phyloP scores from a whole-genome alignment of 768 basidiomycete genomes.

The Mycena crocata region DNA sequence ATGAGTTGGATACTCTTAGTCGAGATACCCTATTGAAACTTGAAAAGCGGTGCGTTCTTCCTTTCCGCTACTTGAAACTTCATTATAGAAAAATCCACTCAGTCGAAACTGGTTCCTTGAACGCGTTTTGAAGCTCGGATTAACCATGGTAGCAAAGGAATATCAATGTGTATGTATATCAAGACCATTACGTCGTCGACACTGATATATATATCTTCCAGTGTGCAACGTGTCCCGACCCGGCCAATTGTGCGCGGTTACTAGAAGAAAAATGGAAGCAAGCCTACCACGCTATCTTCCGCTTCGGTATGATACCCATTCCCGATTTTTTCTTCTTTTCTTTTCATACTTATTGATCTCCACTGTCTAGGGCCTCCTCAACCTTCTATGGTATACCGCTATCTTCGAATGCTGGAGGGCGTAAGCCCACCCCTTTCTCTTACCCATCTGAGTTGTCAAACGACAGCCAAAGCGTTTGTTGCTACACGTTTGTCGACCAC shows the following conservation, averaged over 20 bases:
- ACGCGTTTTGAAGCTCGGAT: conserved; percentile 90
- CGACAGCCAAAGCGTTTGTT: conserved; percentile 88
- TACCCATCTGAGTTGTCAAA: conserved; percentile 89
- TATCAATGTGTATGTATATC: conserved; percentile 90
- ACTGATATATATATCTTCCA: conserved; percentile 41
- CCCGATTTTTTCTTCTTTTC: background rate
- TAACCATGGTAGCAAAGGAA: conserved; percentile 90
- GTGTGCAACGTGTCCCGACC: conserved; percentile 89
- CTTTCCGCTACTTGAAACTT: background rate
- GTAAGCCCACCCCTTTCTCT: conserved; percentile 89
- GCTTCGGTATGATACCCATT: conserved; percentile 81
- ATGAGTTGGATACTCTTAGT: conserved; percentile 84
- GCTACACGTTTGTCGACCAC: conserved; percentile 72
- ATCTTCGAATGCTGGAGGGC: conserved; percentile 90
- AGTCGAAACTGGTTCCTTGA: conserved; percentile 97
- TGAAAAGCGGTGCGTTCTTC: conserved; percentile 75
- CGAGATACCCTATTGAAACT: conserved; percentile 88
- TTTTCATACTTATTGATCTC: background rate
- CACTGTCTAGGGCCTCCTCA: conserved; percentile 84
- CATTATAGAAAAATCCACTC: background rate
- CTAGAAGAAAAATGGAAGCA: conserved; percentile 95
- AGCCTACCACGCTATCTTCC: conserved; percentile 87
- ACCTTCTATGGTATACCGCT: conserved; percentile 93
- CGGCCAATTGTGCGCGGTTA: conserved; percentile 79
- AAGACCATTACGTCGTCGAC: too few species aligned